Percentiles rank a stretch among this genome's conserved stretches.
phyloP scores from a whole-genome alignment of 768 basidiomycete species.

The Suillus ampliporus region DNA sequence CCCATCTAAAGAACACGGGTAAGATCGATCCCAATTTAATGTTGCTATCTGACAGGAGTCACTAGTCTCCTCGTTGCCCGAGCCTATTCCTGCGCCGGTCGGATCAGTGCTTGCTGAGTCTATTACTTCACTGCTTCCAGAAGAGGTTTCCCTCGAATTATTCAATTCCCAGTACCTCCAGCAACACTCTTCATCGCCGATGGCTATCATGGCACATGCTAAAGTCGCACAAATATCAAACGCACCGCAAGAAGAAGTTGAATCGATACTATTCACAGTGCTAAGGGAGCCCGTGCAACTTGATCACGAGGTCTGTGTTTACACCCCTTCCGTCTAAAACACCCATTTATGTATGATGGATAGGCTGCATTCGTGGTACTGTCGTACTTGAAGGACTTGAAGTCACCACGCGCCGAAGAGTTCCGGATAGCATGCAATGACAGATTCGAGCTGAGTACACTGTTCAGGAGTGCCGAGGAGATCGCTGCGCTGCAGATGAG shows the following conservation, averaged over 20 bases:
- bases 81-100: slow-evolving; percentile 51
- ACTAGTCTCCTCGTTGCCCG: slow-evolving; percentile 50
- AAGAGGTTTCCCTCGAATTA: slow-evolving; percentile 60
- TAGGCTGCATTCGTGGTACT: slow-evolving; percentile 60
- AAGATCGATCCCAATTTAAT: slow-evolving; percentile 20
- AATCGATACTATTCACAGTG: slow-evolving; percentile 57
- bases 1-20: slow-evolving; percentile 68
- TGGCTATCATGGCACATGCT: slow-evolving; percentile 68
- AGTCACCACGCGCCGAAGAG: slow-evolving; percentile 62
- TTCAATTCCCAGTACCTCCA: slow-evolving; percentile 83
- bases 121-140: slow-evolving; percentile 58
- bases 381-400: slow-evolving; percentile 52
- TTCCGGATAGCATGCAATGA: slow-evolving; percentile 59
- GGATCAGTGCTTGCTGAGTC: slow-evolving; percentile 55
- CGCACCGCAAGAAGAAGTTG: slow-evolving; percentile 61
- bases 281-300: slow-evolving; percentile 50
- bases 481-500: slow-evolving; percentile 44
- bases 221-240: slow-evolving; percentile 55
- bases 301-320: slow-evolving; percentile 52
- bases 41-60: slow-evolving; percentile 9
- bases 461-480: slow-evolving; percentile 66
- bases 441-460: slow-evolving; percentile 65
- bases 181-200: slow-evolving; percentile 52
- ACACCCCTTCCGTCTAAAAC: neutral
- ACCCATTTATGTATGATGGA: neutral